Conservation (phyloP, 2,329 filamentous ascomycete genomes). For the Hortaea sp. region DNA sequence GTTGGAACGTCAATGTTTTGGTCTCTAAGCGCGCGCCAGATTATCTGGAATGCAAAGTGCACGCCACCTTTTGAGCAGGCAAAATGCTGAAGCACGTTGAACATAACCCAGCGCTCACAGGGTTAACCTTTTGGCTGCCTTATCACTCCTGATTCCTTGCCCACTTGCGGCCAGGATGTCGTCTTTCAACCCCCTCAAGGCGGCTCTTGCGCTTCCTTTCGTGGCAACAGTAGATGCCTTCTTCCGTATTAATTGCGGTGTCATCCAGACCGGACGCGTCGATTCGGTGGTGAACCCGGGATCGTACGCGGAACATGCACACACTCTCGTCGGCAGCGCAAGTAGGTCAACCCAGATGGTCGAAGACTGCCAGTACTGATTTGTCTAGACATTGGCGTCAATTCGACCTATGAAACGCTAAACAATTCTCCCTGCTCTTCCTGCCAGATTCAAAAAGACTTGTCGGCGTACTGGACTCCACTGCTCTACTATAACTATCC, state of each 20-base stretch:
- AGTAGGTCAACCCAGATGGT: constrained; percentile 13
- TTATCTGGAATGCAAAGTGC: no score
- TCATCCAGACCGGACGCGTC: constrained; percentile 26
- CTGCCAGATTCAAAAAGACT: constrained; percentile 26
- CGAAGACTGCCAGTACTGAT: not conserved
- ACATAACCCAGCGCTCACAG: no score
- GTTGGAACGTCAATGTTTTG: no score
- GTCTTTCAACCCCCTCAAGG: not conserved
- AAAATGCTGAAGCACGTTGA: no score
- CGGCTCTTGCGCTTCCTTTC: constrained; percentile 7
- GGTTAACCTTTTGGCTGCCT: no score
- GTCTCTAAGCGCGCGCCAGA: no score
- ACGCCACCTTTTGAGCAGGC: no score
- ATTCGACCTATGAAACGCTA: constrained; percentile 51
- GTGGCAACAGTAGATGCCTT: constrained; percentile 20
- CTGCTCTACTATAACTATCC: constrained; percentile 25
- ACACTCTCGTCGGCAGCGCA: constrained; percentile 25
- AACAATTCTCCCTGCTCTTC: constrained; percentile 45
- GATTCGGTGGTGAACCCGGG: constrained; percentile 27
- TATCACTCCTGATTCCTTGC: no score
- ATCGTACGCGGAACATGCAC: constrained; percentile 22
- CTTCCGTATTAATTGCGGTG: constrained; percentile 26
- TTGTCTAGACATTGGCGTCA: constrained; percentile 46
- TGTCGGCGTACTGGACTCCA: constrained; percentile 30
- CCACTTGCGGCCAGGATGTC: no score